A percentile compares a stretch with the other conserved stretches of the same genome.
These are phyloP conservation scores for Colletotrichum echinochloae DNA, from an alignment of 2,329 filamentous ascomycete genomes.

Conservation along the genomic window DNA sequence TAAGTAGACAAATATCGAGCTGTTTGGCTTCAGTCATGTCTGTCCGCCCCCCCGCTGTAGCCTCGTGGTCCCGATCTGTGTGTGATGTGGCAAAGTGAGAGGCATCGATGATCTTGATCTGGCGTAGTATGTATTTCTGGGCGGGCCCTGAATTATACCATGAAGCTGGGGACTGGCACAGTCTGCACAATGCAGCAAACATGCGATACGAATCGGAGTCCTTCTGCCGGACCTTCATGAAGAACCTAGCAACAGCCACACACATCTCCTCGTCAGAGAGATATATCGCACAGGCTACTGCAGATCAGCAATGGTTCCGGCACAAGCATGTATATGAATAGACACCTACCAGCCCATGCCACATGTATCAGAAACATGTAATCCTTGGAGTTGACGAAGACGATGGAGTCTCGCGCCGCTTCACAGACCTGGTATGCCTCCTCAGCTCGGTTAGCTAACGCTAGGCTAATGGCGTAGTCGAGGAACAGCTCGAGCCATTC, in stretches of 20 bases:
- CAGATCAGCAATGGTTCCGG: slow-evolving; percentile 29
- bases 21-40: slow-evolving; percentile 45
- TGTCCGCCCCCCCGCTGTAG: slow-evolving; percentile 50
- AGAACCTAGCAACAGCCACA: slow-evolving; percentile 79
- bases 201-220: slow-evolving; percentile 86
- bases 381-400: slow-evolving; percentile 79
- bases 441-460: slow-evolving; percentile 73
- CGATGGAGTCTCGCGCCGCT: slow-evolving; percentile 81
- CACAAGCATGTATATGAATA: not conserved
- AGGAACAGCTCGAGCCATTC: slow-evolving; percentile 92
- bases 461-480: slow-evolving; percentile 84
- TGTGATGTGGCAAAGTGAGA: slow-evolving; percentile 50
- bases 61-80: slow-evolving; percentile 44
- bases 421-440: slow-evolving; percentile 86
- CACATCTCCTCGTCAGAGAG: slow-evolving; percentile 84
- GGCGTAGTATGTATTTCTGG: slow-evolving; percentile 91
- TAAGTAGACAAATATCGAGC: slow-evolving; percentile 84
- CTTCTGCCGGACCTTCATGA: slow-evolving; percentile 85
- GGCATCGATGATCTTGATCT: slow-evolving; percentile 90
- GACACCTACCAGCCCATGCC: slow-evolving; percentile 74
- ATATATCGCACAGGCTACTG: slow-evolving; percentile 82
- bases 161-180: slow-evolving; percentile 78
- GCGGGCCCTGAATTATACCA: slow-evolving; percentile 85
- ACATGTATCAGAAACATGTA: slow-evolving; percentile 80
- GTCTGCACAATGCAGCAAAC: slow-evolving; percentile 80